Evolutionary conservation across 805 yeast genomes (phyloP), one percentile per base, ranked within the genome.

Genomic region (Ogataea naganishii): DNA sequence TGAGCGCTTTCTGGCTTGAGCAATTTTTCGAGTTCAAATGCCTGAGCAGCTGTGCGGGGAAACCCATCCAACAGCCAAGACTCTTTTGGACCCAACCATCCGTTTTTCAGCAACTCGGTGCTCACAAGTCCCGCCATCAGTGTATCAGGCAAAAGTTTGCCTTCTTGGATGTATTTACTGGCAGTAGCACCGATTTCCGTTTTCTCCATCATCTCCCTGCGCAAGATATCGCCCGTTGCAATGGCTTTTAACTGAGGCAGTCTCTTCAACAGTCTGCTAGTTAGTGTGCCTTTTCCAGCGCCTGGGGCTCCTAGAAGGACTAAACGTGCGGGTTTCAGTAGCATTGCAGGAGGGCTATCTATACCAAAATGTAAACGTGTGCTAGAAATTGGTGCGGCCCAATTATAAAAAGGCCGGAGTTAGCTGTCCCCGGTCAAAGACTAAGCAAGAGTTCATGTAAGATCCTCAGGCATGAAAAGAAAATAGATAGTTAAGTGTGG

Each of bases 301-400:
- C 97, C 97, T 1, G 97, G 97, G 0, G 96, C 95, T 3, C 96
- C 96, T 16, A 89, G 58, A 7, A 88, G 61, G 17, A 88, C 63
- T 22, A 85, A 54, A 43, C 96, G 61, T 12, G 80, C 49, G 1
- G 88, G 77, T 24, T 40, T 52, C 6, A 44, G 33, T 1, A 38
- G 20, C 36, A 44, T 24, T 31, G 36, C n/a, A n/a, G n/a, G n/a
- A n/a, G n/a, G n/a, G n/a, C n/a, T n/a, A n/a, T n/a, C n/a, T n/a
- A n/a, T n/a, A n/a, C n/a, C n/a, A n/a, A n/a, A n/a, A n/a, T n/a
- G n/a, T n/a, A n/a, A n/a, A n/a, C n/a, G n/a, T n/a, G n/a, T n/a
- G n/a, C n/a, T n/a, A n/a, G n/a, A n/a, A n/a, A n/a, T n/a, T n/a
- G n/a, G n/a, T n/a, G n/a, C n/a, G n/a, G n/a, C n/a, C n/a, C n/a